Evolutionary conservation across 2,329 filamentous ascomycete species (phyloP).

Genomic region (Leptographium flavum): DNA sequence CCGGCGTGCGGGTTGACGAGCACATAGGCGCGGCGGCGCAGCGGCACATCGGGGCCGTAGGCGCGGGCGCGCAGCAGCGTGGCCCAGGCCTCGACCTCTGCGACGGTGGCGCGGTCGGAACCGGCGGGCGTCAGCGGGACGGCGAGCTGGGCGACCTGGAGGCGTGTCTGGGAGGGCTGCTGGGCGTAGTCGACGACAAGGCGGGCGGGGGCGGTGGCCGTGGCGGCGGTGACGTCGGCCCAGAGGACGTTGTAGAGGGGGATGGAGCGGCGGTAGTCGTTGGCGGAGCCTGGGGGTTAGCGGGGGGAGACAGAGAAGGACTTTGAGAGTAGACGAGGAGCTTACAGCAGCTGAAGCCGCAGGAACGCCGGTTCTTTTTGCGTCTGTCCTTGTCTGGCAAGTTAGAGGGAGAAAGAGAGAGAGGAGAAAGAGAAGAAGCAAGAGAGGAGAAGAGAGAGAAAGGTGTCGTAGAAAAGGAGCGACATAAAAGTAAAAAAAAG

Average conservation of each 20-base stretch:
- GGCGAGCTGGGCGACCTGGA: background rate
- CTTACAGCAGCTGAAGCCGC: conserved; percentile 2
- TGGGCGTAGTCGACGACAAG: conserved; percentile 62
- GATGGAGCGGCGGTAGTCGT: conserved; percentile 26
- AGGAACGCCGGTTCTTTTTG: conserved; percentile 11
- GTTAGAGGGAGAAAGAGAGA: background rate
- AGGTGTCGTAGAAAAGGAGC: background rate
- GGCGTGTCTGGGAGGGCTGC: conserved; percentile 37
- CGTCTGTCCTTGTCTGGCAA: conserved; percentile 9
- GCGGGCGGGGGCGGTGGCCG: conserved; percentile 25
- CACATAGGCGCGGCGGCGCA: conserved; percentile 67
- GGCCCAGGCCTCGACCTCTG: conserved; percentile 44
- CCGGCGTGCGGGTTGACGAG: conserved; percentile 86
- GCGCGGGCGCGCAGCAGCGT: conserved; percentile 50
- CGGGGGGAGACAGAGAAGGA: background rate
- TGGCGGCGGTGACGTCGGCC: conserved; percentile 41
- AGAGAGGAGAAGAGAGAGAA: background rate
- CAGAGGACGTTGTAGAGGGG: conserved; percentile 75
- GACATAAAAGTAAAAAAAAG: too few relatives aligned
- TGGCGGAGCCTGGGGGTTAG: background rate
- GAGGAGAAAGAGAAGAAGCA: background rate
- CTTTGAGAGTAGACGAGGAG: background rate
- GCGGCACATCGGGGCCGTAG: conserved; percentile 51
- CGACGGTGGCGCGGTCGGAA: conserved; percentile 20
- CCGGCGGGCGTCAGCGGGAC: conserved; percentile 1